These are phyloP conservation scores for Carex cristatella DNA, from an alignment of 176 grass and related monocot species.

Conservation along the genomic window DNA sequence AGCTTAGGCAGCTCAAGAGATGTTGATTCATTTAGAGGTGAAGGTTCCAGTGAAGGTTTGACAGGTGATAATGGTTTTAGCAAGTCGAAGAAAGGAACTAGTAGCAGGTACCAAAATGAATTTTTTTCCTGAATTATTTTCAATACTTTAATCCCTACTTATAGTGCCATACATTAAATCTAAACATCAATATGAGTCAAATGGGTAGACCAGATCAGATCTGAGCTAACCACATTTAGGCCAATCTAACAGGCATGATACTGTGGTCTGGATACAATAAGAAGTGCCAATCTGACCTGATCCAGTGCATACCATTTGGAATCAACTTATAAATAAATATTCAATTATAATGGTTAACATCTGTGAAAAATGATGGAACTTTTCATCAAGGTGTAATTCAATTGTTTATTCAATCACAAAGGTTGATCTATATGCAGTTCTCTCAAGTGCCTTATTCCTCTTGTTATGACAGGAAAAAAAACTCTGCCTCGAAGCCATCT, in stretches of 20 bases:
- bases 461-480: constrained; percentile 30
- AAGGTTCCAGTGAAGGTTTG: constrained; percentile 35
- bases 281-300: neutral
- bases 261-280: neutral
- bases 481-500: constrained; percentile 26
- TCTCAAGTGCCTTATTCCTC: constrained; percentile 22
- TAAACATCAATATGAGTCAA: neutral
- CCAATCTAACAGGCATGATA: neutral
- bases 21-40: constrained; percentile 50
- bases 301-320: neutral
- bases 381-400: too few relatives aligned
- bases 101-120: constrained; percentile 41
- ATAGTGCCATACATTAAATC: neutral
- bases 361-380: neutral
- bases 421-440: neutral
- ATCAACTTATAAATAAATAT: neutral
- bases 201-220: neutral
- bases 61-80: constrained; percentile 34
- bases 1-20: constrained; percentile 71
- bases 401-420: neutral
- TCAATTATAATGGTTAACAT: neutral
- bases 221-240: neutral
- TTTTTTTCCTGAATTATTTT: neutral
- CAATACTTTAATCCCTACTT: neutral
- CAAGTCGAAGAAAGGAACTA: constrained; percentile 47